Percentiles rank a stretch among this genome's conserved stretches.
These are phyloP conservation scores for Yamadazyma paraphyllophila DNA, from an alignment of 805 yeast genomes.

Conservation along the genomic window DNA sequence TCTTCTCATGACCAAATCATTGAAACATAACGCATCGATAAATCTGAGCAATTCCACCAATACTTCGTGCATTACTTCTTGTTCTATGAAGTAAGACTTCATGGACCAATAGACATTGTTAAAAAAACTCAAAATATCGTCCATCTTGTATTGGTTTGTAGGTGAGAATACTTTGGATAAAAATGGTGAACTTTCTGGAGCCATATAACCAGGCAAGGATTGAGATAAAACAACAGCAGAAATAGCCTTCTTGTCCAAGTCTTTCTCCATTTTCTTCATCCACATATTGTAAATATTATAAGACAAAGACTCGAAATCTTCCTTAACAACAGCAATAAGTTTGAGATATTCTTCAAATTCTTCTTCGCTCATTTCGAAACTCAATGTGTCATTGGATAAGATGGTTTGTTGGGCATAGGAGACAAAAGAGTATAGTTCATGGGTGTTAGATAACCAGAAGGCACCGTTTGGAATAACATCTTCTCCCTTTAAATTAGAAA, in stretches of 20 bases:
- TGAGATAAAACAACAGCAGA: constrained; percentile 96
- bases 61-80: constrained; percentile 79
- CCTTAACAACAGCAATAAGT: constrained; percentile 86
- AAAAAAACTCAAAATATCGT: constrained; percentile 85
- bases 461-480: constrained; percentile 91
- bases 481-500: constrained; percentile 75
- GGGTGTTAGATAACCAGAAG: constrained; percentile 95
- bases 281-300: constrained; percentile 94
- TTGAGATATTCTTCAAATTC: constrained; percentile 89
- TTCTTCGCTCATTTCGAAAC: constrained; percentile 81
- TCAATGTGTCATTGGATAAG: constrained; percentile 73
- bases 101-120: constrained; percentile 90
- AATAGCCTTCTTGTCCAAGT: constrained; percentile 84
- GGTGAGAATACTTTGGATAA: constrained; percentile 78
- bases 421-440: constrained; percentile 91
- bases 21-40: constrained; percentile 92
- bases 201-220: constrained; percentile 92
- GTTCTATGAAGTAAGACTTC: constrained; percentile 86
- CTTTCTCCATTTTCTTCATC: constrained; percentile 93
- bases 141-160: constrained; percentile 81
- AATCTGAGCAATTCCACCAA: constrained; percentile 77
- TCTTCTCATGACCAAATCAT: constrained; percentile 92
- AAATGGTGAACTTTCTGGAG: constrained; percentile 79
- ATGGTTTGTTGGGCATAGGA: constrained; percentile 93
- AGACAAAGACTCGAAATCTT: constrained; percentile 88